Evolutionary conservation across 495 filamentous ascomycete genomes (phyloP).

Genomic region (Xylaria longipes): DNA sequence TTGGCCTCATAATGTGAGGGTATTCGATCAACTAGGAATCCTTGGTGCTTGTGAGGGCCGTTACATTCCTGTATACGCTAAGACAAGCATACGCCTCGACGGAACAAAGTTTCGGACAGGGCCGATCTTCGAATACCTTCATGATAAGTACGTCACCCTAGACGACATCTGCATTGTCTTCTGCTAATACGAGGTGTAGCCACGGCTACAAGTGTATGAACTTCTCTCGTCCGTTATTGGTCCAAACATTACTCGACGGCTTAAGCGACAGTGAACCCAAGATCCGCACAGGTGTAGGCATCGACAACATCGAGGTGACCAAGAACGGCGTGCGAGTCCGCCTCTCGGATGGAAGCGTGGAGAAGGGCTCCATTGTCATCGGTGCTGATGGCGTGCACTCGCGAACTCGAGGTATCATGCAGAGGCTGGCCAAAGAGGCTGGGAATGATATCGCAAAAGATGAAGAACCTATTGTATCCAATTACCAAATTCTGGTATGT

Average conservation of each 20-base stretch:
- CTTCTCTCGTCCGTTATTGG: constrained; percentile 41
- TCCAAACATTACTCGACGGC: constrained; percentile 43
- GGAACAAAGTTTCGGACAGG: background rate
- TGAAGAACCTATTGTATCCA: constrained; percentile 31
- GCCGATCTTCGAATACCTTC: background rate
- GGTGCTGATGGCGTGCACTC: constrained; percentile 58
- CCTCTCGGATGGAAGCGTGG: constrained; percentile 45
- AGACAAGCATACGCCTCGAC: constrained; percentile 7
- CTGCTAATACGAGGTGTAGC: constrained; percentile 6
- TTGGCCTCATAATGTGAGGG: constrained; percentile 37
- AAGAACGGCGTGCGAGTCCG: constrained; percentile 39
- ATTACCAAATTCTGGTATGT: constrained; percentile 26
- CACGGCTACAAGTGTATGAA: constrained; percentile 29
- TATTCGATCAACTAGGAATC: constrained; percentile 48
- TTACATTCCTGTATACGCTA: constrained; percentile 6
- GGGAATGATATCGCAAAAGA: constrained; percentile 16
- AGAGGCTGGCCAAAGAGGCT: constrained; percentile 35
- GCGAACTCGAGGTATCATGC: constrained; percentile 53
- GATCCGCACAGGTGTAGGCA: constrained; percentile 37
- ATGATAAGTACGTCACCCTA: background rate
- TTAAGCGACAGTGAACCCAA: constrained; percentile 36
- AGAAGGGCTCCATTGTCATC: constrained; percentile 53
- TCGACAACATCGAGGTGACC: constrained; percentile 38
- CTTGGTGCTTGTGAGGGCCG: constrained; percentile 35
- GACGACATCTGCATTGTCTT: background rate